Percentiles rank a stretch among this genome's conserved stretches.
Conservation (phyloP, 129 eudicot genomes). For the Tanacetum coccineum region DNA sequence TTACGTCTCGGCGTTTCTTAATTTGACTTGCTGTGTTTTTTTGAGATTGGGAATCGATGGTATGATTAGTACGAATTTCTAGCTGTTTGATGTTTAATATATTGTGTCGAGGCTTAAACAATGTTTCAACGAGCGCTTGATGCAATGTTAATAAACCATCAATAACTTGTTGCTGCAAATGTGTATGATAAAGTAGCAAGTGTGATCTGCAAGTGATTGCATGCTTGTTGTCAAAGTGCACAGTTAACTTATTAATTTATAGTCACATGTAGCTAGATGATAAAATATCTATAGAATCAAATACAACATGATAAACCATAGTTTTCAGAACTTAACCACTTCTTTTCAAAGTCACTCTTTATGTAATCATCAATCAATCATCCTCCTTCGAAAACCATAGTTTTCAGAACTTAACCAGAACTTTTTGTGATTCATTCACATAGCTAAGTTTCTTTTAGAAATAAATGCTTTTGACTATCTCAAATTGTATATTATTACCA, state of each 20-base stretch:
- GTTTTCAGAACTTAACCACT: too few species aligned
- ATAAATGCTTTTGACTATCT: too few species aligned
- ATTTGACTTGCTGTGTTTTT: neutral
- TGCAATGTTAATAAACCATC: neutral
- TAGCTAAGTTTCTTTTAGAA: neutral
- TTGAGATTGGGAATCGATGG: neutral
- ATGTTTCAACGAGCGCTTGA: neutral
- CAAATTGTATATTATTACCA: too few species aligned
- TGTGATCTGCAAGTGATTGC: conserved; percentile 3
- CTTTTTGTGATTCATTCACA: neutral
- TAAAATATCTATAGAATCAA: too few species aligned
- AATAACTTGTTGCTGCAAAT: neutral
- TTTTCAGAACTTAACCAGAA: neutral
- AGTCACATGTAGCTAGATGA: too few species aligned
- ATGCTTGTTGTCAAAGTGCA: conserved; percentile 1
- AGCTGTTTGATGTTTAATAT: neutral
- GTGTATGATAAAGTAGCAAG: neutral
- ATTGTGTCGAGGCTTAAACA: neutral
- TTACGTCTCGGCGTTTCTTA: neutral
- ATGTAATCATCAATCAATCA: conserved; percentile 13
- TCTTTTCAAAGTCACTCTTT: too few species aligned
- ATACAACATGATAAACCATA: too few species aligned
- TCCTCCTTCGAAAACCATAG: conserved; percentile 8
- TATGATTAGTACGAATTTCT: neutral
- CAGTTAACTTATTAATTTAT: too few species aligned